Evolutionary conservation across 225 moss, liverwort and hornwort species (phyloP).

Genomic region (Bryoerythrophyllum caledonicum): DNA sequence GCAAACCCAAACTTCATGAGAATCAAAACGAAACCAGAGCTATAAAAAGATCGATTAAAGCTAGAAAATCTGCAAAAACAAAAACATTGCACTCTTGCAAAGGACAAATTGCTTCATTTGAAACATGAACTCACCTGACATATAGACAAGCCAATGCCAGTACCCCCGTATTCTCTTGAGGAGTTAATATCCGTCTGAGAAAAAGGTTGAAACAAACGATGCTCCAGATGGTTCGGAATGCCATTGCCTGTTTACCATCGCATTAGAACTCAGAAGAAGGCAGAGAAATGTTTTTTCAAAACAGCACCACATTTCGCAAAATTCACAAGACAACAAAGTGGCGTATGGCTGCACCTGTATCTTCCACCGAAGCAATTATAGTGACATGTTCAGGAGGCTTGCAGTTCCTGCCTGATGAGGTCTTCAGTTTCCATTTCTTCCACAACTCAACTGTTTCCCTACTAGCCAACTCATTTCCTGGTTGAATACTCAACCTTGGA

Average conservation of each 20-base stretch:
- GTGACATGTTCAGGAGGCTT: slow-evolving; percentile 35
- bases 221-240: slow-evolving; percentile 67
- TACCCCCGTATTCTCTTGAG: slow-evolving; percentile 80
- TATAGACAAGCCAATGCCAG: slow-evolving; percentile 89
- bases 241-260: slow-evolving; percentile 59
- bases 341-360: slow-evolving; percentile 55
- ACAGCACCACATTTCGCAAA: background rate
- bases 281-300: too few relatives aligned
- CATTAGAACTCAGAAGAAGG: slow-evolving; percentile 1
- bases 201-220: slow-evolving; percentile 86
- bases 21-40: background rate
- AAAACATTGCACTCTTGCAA: background rate
- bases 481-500: slow-evolving; percentile 82
- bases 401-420: slow-evolving; percentile 25
- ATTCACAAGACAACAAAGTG: background rate
- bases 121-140: slow-evolving; percentile 51
- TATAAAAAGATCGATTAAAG: background rate
- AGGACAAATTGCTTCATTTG: background rate
- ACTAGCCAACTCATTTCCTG: slow-evolving; percentile 45
- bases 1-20: background rate
- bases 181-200: slow-evolving; percentile 73
- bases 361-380: slow-evolving; percentile 72
- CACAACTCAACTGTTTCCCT: slow-evolving; percentile 57
- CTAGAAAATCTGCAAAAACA: background rate
- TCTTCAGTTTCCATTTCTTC: slow-evolving; percentile 62